A percentile compares a stretch with the other conserved stretches of the same genome.
Evolutionary conservation across 2,329 filamentous ascomycete genomes (phyloP).

Genomic region (Fusarium chlamydosporum): DNA sequence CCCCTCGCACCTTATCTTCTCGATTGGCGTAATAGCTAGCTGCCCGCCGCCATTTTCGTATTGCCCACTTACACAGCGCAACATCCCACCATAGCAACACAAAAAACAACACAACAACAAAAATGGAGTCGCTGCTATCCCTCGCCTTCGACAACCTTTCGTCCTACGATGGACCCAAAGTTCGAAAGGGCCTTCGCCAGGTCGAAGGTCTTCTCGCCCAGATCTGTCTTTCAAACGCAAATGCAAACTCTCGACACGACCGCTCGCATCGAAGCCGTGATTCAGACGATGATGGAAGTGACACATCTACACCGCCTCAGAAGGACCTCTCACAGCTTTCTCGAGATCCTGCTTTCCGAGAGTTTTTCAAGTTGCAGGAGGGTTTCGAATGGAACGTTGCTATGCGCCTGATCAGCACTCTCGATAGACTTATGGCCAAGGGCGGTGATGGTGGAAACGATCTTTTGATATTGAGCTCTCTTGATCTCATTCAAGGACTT

Average conservation of each 20-base stretch:
- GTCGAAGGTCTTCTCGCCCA: conserved; percentile 94
- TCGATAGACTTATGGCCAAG: conserved; percentile 88
- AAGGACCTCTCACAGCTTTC: conserved; percentile 79
- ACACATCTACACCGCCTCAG: conserved; percentile 59
- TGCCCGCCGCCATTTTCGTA: conserved; percentile 17
- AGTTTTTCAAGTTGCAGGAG: conserved; percentile 97
- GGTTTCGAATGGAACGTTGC: conserved; percentile 98
- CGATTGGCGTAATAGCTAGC: conserved; percentile 3
- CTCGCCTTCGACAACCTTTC: conserved; percentile 97
- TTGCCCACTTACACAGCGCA: conserved; percentile 8
- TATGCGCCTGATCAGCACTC: conserved; percentile 84
- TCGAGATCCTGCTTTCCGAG: conserved; percentile 89
- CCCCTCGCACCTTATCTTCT: conserved; percentile 6
- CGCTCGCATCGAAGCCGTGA: conserved; percentile 39
- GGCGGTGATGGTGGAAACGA: conserved; percentile 87
- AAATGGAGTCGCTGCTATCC: conserved; percentile 91
- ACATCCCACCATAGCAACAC: background rate
- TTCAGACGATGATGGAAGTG: conserved; percentile 55
- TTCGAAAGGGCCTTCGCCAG: conserved; percentile 93
- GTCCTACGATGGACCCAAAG: conserved; percentile 89
- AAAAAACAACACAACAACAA: conserved; percentile 2
- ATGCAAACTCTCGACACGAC: conserved; percentile 61
- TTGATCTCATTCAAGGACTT: conserved; percentile 90
- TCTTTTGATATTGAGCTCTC: conserved; percentile 85
- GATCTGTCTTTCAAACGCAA: conserved; percentile 84